These are phyloP conservation scores for Diaporthe capsici DNA, from an alignment of 2,329 filamentous ascomycete genomes.

Conservation along the genomic window DNA sequence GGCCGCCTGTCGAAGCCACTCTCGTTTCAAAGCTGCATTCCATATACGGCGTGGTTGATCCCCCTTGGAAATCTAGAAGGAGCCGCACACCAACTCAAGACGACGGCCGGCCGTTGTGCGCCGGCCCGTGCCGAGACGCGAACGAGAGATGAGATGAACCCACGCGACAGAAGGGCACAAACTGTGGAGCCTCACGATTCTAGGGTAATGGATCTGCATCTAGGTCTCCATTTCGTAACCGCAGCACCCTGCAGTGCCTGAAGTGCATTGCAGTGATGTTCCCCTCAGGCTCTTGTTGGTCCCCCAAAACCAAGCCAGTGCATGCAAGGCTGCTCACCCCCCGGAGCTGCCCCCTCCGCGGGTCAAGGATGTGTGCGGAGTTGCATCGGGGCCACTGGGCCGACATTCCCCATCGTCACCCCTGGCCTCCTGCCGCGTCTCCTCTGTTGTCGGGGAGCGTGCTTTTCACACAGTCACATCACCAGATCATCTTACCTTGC, in stretches of 20 bases:
- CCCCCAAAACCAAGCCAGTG: background rate
- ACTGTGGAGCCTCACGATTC: constrained; percentile 2
- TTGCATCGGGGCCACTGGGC: background rate
- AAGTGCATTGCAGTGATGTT: background rate
- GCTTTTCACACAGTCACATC: background rate
- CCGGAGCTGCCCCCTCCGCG: background rate
- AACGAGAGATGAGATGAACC: constrained; percentile 8
- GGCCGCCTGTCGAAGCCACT: background rate
- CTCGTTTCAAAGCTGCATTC: background rate
- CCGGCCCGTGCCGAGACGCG: constrained; percentile 3
- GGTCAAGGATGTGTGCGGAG: background rate
- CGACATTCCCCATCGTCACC: background rate
- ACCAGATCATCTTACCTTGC: background rate
- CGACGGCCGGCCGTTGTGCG: background rate
- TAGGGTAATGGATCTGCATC: background rate
- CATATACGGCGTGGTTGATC: background rate
- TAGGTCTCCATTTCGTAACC: background rate
- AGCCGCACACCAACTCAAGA: constrained; percentile 2
- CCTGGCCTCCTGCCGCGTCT: background rate
- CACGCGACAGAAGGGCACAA: background rate
- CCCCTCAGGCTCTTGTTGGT: background rate
- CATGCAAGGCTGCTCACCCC: background rate
- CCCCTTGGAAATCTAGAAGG: background rate
- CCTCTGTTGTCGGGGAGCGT: background rate
- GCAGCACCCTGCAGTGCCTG: background rate